phyloP scores from a whole-genome alignment of 345 rosid genomes.

The Sisymbrium irio region DNA sequence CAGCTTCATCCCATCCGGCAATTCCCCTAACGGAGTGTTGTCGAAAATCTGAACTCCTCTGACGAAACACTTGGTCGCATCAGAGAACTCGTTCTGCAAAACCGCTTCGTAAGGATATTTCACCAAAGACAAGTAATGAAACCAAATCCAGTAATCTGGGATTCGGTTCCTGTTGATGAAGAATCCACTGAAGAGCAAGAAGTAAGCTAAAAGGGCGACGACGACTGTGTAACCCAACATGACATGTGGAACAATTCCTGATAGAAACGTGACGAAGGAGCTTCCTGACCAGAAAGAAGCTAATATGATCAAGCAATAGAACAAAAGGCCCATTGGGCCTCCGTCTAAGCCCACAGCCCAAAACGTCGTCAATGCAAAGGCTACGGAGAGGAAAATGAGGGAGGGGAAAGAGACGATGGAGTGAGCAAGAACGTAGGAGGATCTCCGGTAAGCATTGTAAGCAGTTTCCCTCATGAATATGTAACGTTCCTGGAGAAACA shows the following conservation, averaged over 20 bases:
- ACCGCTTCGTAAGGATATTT: slow-evolving; percentile 93
- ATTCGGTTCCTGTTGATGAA: slow-evolving; percentile 86
- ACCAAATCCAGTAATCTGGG: slow-evolving; percentile 92
- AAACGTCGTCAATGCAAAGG: slow-evolving; percentile 68
- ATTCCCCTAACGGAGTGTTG: slow-evolving; percentile 64
- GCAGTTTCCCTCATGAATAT: slow-evolving; percentile 98
- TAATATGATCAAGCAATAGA: slow-evolving; percentile 65
- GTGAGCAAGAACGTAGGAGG: slow-evolving; percentile 85
- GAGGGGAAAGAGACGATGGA: slow-evolving; percentile 57
- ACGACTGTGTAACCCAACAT: slow-evolving; percentile 92
- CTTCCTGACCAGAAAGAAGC: slow-evolving; percentile 94
- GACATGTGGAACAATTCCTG: slow-evolving; percentile 91
- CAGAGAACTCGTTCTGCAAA: slow-evolving; percentile 67
- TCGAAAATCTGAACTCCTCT: slow-evolving; percentile 85
- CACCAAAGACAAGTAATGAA: slow-evolving; percentile 85
- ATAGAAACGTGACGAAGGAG: slow-evolving; percentile 89
- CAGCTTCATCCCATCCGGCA: slow-evolving; percentile 49
- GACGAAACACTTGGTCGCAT: slow-evolving; percentile 67
- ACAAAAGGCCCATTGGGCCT: slow-evolving; percentile 66
- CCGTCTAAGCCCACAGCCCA: slow-evolving; percentile 95
- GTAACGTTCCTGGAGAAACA: slow-evolving; percentile 89
- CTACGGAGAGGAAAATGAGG: slow-evolving; percentile 58
- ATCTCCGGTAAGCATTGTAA: slow-evolving; percentile 79
- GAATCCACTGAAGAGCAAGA: slow-evolving; percentile 92
- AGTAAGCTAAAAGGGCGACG: slow-evolving; percentile 85